Evolutionary conservation across 106 monocot genomes (phyloP).

Genomic region (Acorus calamus): DNA sequence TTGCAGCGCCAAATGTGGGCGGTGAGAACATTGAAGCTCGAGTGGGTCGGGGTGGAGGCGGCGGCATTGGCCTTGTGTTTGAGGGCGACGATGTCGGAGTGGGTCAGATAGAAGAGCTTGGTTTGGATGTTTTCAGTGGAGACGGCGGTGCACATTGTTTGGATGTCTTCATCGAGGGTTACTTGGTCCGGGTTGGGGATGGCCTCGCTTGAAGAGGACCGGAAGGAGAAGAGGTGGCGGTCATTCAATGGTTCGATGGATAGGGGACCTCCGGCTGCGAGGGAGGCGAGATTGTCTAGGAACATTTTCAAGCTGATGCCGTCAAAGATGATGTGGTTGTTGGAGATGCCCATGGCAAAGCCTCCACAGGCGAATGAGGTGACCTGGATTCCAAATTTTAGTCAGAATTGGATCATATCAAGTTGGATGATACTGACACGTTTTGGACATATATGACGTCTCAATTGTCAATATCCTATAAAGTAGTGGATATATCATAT

Average conservation of each 20-base stretch:
- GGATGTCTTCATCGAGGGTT: slow-evolving; percentile 10
- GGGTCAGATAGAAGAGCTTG: slow-evolving; percentile 30
- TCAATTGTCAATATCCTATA: too few relatives aligned
- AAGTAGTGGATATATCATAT: too few relatives aligned
- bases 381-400: too few relatives aligned
- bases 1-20: slow-evolving; percentile 50
- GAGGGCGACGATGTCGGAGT: slow-evolving; percentile 19
- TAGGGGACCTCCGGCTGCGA: slow-evolving; percentile 11
- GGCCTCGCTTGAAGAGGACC: slow-evolving; percentile 30
- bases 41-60: neutral
- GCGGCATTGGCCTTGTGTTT: slow-evolving; percentile 12
- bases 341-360: slow-evolving; percentile 31
- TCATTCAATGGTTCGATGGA: slow-evolving; percentile 18
- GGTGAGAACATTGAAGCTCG: slow-evolving; percentile 21
- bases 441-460: too few relatives aligned
- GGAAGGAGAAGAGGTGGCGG: slow-evolving; percentile 32
- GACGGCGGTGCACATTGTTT: neutral
- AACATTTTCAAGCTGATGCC: slow-evolving; percentile 26
- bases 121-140: neutral
- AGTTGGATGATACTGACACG: too few relatives aligned
- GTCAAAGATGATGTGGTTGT: slow-evolving; percentile 41
- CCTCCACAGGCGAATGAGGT: slow-evolving; percentile 51
- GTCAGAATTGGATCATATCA: too few relatives aligned
- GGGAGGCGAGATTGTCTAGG: slow-evolving; percentile 38
- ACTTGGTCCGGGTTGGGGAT: slow-evolving; percentile 40